Percentiles rank a stretch among this genome's conserved stretches.
Conservation (phyloP, 768 basidiomycete species). For the Hortiboletus campestris region DNA sequence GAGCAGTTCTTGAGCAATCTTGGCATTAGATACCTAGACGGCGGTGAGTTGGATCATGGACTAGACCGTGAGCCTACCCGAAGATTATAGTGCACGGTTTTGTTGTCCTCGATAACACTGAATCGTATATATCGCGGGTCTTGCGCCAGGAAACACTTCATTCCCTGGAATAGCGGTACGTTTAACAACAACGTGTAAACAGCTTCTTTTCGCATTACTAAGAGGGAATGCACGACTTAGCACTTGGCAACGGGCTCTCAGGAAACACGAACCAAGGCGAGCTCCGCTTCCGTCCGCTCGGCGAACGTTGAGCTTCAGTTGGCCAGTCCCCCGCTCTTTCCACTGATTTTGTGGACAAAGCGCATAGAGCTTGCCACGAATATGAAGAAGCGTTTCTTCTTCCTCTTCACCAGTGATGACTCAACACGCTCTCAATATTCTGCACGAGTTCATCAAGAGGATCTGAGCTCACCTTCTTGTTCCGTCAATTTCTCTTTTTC, state of each 20-base stretch:
- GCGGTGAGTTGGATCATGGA: slow-evolving; percentile 2
- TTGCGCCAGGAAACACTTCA: slow-evolving; percentile 69
- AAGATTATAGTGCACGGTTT: slow-evolving; percentile 69
- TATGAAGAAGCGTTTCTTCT: slow-evolving; percentile 72
- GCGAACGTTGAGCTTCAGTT: slow-evolving; percentile 66
- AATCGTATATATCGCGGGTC: slow-evolving; percentile 80
- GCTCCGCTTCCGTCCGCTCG: slow-evolving; percentile 64
- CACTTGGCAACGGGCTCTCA: neutral
- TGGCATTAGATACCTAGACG: slow-evolving; percentile 61
- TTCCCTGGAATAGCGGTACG: slow-evolving; percentile 72
- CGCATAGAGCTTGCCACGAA: slow-evolving; percentile 71
- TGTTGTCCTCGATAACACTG: slow-evolving; percentile 63
- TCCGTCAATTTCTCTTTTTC: slow-evolving; percentile 50
- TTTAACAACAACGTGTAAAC: slow-evolving; percentile 75
- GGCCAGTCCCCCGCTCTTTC: slow-evolving; percentile 77
- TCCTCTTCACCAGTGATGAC: slow-evolving; percentile 82
- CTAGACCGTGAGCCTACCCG: slow-evolving; percentile 45
- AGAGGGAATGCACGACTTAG: slow-evolving; percentile 7
- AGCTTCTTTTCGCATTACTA: slow-evolving; percentile 87
- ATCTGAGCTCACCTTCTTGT: slow-evolving; percentile 56
- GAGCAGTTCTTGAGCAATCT: slow-evolving; percentile 68
- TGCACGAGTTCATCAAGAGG: neutral
- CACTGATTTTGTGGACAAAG: slow-evolving; percentile 59
- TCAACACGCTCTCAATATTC: slow-evolving; percentile 26
- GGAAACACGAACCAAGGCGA: slow-evolving; percentile 50